phyloP scores from a whole-genome alignment of 495 filamentous ascomycete species.

The Aspergillus taichungensis region DNA sequence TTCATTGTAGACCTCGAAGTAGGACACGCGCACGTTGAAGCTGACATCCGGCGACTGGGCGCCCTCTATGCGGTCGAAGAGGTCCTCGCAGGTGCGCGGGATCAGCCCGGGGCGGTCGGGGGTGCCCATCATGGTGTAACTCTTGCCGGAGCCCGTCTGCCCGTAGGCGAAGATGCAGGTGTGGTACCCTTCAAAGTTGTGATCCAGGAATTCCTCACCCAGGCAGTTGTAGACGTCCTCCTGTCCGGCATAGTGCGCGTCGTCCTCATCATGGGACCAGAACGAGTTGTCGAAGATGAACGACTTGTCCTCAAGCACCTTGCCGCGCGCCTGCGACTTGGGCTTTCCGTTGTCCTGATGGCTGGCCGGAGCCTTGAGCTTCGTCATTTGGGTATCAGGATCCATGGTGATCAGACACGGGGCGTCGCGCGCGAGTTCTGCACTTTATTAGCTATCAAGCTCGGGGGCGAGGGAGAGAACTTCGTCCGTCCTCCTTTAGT shows the following conservation, averaged over 20 bases:
- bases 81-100: constrained; percentile 90
- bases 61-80: constrained; percentile 88
- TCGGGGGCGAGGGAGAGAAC: too few species aligned
- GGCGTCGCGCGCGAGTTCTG: constrained; percentile 73
- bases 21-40: constrained; percentile 93
- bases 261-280: constrained; percentile 75
- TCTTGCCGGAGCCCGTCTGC: constrained; percentile 95
- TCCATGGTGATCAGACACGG: constrained; percentile 88
- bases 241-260: constrained; percentile 74
- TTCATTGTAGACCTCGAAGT: constrained; percentile 99
- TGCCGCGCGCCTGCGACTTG: constrained; percentile 58
- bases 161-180: constrained; percentile 99
- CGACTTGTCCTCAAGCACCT: constrained; percentile 72
- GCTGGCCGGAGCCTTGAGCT: constrained; percentile 52
- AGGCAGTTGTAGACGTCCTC: constrained; percentile 91
- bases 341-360: constrained; percentile 55
- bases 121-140: constrained; percentile 99
- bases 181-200: constrained; percentile 99
- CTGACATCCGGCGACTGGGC: constrained; percentile 79
- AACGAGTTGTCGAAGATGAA: constrained; percentile 98
- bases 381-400: constrained; percentile 71
- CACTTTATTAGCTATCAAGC: background rate
- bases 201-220: constrained; percentile 95
- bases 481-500: background rate
- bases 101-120: constrained; percentile 82